phyloP scores from a whole-genome alignment of 768 basidiomycete species.

The Lactifluus piperatus region DNA sequence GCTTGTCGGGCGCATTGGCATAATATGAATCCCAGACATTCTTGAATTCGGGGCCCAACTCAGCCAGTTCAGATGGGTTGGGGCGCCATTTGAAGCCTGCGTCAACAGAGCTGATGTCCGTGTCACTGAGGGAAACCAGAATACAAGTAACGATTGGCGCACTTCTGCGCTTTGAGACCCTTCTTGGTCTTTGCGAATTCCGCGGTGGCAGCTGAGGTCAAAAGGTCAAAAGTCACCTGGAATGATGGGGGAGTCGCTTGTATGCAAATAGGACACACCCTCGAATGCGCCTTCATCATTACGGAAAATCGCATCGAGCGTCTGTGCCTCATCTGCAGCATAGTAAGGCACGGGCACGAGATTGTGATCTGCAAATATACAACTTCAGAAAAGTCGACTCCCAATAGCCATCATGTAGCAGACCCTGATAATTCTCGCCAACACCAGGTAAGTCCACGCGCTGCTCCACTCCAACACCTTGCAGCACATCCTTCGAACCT shows the following conservation, averaged over 20 bases:
- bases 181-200: slow-evolving; percentile 33
- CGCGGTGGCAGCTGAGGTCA: slow-evolving; percentile 25
- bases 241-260: neutral
- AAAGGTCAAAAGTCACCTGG: too few relatives aligned
- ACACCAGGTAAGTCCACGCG: slow-evolving; percentile 35
- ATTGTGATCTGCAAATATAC: slow-evolving; percentile 13
- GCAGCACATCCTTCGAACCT: slow-evolving; percentile 28
- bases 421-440: slow-evolving; percentile 36
- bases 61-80: slow-evolving; percentile 18
- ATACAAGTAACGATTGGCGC: slow-evolving; percentile 24
- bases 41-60: slow-evolving; percentile 23
- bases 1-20: slow-evolving; percentile 22
- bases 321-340: slow-evolving; percentile 16
- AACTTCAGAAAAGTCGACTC: neutral
- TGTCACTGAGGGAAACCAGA: neutral
- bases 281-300: slow-evolving; percentile 16
- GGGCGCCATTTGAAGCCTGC: slow-evolving; percentile 24
- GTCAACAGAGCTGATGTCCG: slow-evolving; percentile 19
- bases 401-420: neutral
- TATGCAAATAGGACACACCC: slow-evolving; percentile 6
- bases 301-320: slow-evolving; percentile 20
- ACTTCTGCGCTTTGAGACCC: slow-evolving; percentile 51
- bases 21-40: slow-evolving; percentile 22
- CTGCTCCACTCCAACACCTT: slow-evolving; percentile 24
- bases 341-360: slow-evolving; percentile 11